Conservation (phyloP, 1,284 basidiomycete species). For the Puccinia horiana region DNA sequence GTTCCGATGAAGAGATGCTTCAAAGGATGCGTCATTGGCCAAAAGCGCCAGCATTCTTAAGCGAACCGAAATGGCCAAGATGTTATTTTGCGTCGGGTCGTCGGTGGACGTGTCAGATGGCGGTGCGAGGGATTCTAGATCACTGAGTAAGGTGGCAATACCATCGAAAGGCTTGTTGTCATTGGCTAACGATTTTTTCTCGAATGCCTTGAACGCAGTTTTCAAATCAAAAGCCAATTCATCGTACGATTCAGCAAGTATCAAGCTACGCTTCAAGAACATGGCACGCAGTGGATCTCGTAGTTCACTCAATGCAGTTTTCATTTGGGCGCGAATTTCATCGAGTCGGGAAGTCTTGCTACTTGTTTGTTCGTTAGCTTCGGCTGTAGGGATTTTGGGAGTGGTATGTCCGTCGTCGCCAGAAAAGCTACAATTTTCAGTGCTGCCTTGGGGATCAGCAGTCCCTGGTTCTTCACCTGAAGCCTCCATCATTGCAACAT, state of each 20-base stretch:
- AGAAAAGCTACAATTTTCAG: not conserved
- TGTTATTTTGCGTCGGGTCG: constrained; percentile 51
- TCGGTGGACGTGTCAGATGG: constrained; percentile 50
- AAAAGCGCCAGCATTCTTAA: constrained; percentile 55
- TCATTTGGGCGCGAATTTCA: constrained; percentile 63
- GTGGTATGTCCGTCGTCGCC: constrained; percentile 21
- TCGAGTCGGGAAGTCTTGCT: constrained; percentile 54
- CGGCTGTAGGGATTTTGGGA: constrained; percentile 51
- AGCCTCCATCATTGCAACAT: constrained; percentile 1
- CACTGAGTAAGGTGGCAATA: constrained; percentile 45
- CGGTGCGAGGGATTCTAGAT: constrained; percentile 23
- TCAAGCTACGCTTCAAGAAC: constrained; percentile 71
- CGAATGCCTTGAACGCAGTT: constrained; percentile 67
- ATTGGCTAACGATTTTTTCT: constrained; percentile 49
- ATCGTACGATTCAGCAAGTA: constrained; percentile 80
- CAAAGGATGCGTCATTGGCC: constrained; percentile 53
- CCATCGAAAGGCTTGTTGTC: constrained; percentile 48
- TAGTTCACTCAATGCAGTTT: constrained; percentile 65
- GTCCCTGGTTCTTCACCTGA: not conserved
- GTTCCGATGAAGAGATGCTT: constrained; percentile 52
- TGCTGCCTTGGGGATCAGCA: constrained; percentile 10
- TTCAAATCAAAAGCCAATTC: constrained; percentile 87
- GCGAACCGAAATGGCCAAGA: constrained; percentile 51
- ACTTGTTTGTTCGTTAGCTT: constrained; percentile 44
- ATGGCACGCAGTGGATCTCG: constrained; percentile 70